These are phyloP conservation scores for Teunomyces cretensis DNA, from an alignment of 805 yeast genomes.

Conservation along the genomic window DNA sequence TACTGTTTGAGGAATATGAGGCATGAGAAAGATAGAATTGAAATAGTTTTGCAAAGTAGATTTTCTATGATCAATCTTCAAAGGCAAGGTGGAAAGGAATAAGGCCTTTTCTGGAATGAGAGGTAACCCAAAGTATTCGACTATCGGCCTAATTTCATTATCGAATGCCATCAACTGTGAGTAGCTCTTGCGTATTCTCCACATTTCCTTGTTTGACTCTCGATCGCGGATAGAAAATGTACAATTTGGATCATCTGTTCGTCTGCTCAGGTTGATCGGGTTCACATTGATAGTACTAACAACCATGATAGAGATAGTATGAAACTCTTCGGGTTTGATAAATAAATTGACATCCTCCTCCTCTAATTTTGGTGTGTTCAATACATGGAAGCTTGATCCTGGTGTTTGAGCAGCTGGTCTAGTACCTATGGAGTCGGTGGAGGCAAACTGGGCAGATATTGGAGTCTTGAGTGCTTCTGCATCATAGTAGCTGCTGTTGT, in stretches of 20 bases:
- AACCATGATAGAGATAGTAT: conserved; percentile 48
- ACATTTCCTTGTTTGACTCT: conserved; percentile 62
- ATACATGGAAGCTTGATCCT: conserved; percentile 15
- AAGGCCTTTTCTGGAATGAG: conserved; percentile 60
- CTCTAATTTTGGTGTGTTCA: conserved; percentile 19
- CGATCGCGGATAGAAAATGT: conserved; percentile 65
- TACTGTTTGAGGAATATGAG: conserved; percentile 55
- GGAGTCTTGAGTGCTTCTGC: conserved; percentile 6
- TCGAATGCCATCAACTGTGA: conserved; percentile 64
- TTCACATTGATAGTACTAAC: conserved; percentile 44
- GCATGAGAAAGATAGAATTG: conserved; percentile 52
- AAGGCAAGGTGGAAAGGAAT: conserved; percentile 61
- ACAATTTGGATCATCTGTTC: conserved; percentile 57
- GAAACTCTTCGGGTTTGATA: conserved; percentile 59
- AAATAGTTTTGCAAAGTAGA: conserved; percentile 59
- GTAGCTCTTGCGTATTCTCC: conserved; percentile 68
- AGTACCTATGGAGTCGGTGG: conserved; percentile 1
- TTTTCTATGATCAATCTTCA: conserved; percentile 62
- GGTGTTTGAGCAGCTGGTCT: conserved; percentile 6
- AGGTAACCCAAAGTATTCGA: conserved; percentile 56
- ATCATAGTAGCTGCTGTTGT: not conserved
- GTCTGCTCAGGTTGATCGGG: conserved; percentile 37
- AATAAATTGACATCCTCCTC: conserved; percentile 49
- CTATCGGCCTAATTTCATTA: conserved; percentile 51
- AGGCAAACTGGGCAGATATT: not conserved